Evolutionary conservation across 495 filamentous ascomycete species (phyloP), one percentile per base, ranked within the genome.

Genomic region (Neurospora sp.): DNA sequence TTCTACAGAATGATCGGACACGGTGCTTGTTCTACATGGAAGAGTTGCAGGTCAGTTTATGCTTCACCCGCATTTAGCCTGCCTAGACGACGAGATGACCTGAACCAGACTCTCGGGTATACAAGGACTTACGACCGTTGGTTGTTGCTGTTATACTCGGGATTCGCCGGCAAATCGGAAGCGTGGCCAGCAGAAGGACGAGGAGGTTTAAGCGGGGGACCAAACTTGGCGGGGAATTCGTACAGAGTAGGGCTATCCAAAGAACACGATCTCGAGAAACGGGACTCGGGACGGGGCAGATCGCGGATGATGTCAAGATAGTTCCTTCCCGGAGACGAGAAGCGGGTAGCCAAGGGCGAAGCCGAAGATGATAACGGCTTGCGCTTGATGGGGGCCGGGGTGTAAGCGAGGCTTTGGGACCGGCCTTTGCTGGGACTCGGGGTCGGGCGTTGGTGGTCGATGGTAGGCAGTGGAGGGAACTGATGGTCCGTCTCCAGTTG

Each of bases 161-260:
- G 70, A 47, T 71, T 73, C 40, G 72, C 31, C 27, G 74, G 41
- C 68, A 74, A 75, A 61, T 73, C 72, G 20, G 71, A 47, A 37
- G 77, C 41, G 27, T 71, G 27, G 53, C 74, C 74, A 78, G 68
- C 59, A 72, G 75, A 27, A 61, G 70, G 12, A 73, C 74, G 40
- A 73, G 35, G 41, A 74, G 27, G 45, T 69, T 27, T 27, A 3
- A 71, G 37, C 71, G 71, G n/a, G 76, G 75, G 71, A 65, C 53
- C 53, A 65, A 65, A 65, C 14, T 65, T 65, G 53, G 77, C 77
- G 71, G 85, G 85, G 72, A 87, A 87, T 74, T 87, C 86, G 81
- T 87, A 87, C 69, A 88, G 81, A 8, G 86, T 88, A 71, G 86
- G 87, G 72, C 87, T 88, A 75, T 89, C 87, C 65, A 86, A 75